A percentile compares a stretch with the other conserved stretches of the same genome.
phyloP scores from a whole-genome alignment of 2,329 filamentous ascomycete species.

The Venturia aucupariae region DNA sequence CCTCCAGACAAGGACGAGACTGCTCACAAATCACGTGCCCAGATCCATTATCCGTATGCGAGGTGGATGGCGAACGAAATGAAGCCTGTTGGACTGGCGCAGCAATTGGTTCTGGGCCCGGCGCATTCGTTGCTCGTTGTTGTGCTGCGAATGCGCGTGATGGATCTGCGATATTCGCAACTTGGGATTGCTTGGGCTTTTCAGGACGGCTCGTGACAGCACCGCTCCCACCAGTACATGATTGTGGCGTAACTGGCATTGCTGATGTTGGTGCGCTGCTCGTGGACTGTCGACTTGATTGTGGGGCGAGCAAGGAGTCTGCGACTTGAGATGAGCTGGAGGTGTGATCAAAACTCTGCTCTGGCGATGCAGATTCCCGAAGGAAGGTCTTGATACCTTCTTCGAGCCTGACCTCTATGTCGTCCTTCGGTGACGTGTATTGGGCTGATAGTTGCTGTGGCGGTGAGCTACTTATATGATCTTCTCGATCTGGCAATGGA shows the following conservation, averaged over 20 bases:
- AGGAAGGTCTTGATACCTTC: neutral
- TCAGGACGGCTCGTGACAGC: no score
- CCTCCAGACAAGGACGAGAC: neutral
- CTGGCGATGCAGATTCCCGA: neutral
- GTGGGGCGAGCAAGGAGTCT: neutral
- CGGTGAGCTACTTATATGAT: neutral
- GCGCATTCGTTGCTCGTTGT: neutral
- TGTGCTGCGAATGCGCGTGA: no score
- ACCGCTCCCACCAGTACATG: neutral
- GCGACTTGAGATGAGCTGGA: neutral
- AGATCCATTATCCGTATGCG: neutral
- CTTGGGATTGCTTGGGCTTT: no score
- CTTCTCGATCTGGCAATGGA: neutral
- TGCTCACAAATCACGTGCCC: neutral
- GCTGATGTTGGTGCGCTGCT: neutral
- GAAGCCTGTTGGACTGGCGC: neutral
- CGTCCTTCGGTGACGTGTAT: neutral
- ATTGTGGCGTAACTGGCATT: neutral
- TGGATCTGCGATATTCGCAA: no score
- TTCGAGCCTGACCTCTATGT: neutral
- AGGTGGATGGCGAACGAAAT: neutral
- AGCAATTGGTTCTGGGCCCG: neutral
- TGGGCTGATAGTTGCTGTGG: neutral
- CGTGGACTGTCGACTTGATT: neutral
- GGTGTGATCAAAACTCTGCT: neutral